Percentiles rank a stretch among this genome's conserved stretches.
Evolutionary conservation across 2,329 filamentous ascomycete species (phyloP).

Genomic region (Pseudogymnoascus sp.): DNA sequence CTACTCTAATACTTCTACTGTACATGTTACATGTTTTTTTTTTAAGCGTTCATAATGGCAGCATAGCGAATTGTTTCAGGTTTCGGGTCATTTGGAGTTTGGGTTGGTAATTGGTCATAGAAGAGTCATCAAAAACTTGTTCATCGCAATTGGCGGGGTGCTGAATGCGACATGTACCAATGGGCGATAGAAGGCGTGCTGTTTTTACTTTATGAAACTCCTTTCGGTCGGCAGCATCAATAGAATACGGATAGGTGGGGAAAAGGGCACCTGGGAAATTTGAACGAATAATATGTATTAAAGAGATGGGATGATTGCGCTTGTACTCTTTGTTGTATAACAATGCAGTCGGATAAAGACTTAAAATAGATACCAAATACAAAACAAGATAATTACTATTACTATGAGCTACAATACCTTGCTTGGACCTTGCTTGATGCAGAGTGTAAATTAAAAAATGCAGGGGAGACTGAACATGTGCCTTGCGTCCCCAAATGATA

Average conservation of each 20-base stretch:
- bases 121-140: constrained; percentile 6
- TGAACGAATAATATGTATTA: not conserved
- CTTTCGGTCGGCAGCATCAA: not conserved
- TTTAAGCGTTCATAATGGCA: not conserved
- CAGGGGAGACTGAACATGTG: not conserved
- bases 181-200: not conserved
- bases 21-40: not conserved
- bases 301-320: not conserved
- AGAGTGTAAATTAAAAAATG: not conserved
- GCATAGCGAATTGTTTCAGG: constrained; percentile 2
- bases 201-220: not conserved
- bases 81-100: not conserved
- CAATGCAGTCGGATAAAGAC: not conserved
- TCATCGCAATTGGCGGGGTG: constrained; percentile 2
- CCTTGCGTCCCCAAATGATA: not conserved
- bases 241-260: not conserved
- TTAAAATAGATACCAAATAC: not conserved
- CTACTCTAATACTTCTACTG: not conserved
- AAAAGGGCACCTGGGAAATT: not conserved
- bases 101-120: not conserved
- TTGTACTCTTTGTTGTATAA: constrained; percentile 7
- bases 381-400: not conserved
- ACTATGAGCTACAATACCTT: not conserved
- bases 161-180: constrained; percentile 1
- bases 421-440: not conserved